Evolutionary conservation across 2,329 filamentous ascomycete species (phyloP).

Genomic region (Dothideomycetidae sp.): DNA sequence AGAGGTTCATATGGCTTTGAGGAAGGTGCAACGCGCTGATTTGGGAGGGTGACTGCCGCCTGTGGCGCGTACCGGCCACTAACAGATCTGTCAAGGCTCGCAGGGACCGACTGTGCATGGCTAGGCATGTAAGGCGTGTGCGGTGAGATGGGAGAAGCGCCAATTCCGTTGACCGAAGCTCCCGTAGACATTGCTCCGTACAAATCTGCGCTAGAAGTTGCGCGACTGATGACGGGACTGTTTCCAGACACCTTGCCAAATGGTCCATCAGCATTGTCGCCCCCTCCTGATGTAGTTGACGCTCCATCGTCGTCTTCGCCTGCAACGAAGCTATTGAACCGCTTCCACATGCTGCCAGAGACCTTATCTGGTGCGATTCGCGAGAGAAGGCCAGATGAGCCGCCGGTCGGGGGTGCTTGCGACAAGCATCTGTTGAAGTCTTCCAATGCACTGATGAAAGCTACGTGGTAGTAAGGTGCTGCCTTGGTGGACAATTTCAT

Average conservation of each 20-base stretch:
- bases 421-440: conserved; percentile 73
- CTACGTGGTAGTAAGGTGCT: conserved; percentile 71
- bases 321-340: conserved; percentile 91
- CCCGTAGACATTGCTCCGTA: conserved; percentile 43
- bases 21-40: conserved; percentile 8
- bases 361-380: conserved; percentile 95
- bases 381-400: conserved; percentile 72
- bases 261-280: conserved; percentile 45
- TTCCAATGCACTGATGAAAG: conserved; percentile 62
- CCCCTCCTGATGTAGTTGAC: conserved; percentile 42
- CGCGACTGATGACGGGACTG: conserved; percentile 36
- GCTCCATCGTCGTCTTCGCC: conserved; percentile 67
- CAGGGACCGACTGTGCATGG: background rate
- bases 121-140: conserved; percentile 20
- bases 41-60: conserved; percentile 4
- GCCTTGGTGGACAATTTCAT: conserved; percentile 69
- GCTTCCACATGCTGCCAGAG: conserved; percentile 75
- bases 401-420: conserved; percentile 61
- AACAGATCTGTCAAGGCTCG: conserved; percentile 1
- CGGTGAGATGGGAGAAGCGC: conserved; percentile 10
- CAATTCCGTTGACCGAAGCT: conserved; percentile 17
- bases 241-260: conserved; percentile 71
- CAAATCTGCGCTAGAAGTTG: conserved; percentile 55
- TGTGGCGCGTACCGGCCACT: conserved; percentile 12
- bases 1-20: conserved; percentile 10